Evolutionary conservation across 1,139 yeast genomes (phyloP).

Genomic region (Blastobotrys ciferrii): DNA sequence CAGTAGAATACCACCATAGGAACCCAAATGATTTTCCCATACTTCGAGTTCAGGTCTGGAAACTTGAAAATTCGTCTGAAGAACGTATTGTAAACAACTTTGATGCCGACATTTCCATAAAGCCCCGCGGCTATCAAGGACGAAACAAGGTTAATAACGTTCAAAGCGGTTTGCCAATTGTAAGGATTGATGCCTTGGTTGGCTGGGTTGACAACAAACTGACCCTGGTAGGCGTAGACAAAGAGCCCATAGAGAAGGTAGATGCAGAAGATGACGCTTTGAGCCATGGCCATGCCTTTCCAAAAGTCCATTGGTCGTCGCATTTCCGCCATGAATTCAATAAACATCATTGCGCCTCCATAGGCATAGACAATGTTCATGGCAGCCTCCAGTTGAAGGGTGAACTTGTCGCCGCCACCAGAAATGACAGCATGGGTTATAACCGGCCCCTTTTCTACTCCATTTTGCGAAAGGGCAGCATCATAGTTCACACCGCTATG

Average conservation of each 20-base stretch:
- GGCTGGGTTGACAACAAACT: conserved; percentile 43
- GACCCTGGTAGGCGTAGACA: conserved; percentile 46
- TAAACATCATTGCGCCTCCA: conserved; percentile 49
- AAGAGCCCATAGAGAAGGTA: conserved; percentile 44
- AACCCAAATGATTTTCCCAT: conserved; percentile 42
- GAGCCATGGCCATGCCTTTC: conserved; percentile 47
- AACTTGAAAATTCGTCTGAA: conserved; percentile 35
- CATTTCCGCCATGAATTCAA: conserved; percentile 48
- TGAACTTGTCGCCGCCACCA: conserved; percentile 32
- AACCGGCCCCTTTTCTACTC: conserved; percentile 25
- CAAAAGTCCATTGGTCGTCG: conserved; percentile 46
- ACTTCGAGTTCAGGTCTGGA: conserved; percentile 37
- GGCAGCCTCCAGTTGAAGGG: conserved; percentile 39
- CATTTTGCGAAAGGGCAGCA: conserved; percentile 33
- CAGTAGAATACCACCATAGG: conserved; percentile 41
- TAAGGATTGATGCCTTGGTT: conserved; percentile 41
- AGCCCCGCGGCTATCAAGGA: conserved; percentile 46
- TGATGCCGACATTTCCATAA: conserved; percentile 47
- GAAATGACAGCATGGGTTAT: conserved; percentile 29
- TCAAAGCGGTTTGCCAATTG: conserved; percentile 44
- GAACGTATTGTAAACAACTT: conserved; percentile 42
- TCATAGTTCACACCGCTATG: conserved; percentile 37
- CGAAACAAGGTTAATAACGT: conserved; percentile 40
- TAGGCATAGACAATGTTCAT: conserved; percentile 49
- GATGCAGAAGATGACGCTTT: conserved; percentile 40